A percentile compares a stretch with the other conserved stretches of the same genome.
Conservation (phyloP, 2,329 filamentous ascomycete species). For the Trichoderma sp. region DNA sequence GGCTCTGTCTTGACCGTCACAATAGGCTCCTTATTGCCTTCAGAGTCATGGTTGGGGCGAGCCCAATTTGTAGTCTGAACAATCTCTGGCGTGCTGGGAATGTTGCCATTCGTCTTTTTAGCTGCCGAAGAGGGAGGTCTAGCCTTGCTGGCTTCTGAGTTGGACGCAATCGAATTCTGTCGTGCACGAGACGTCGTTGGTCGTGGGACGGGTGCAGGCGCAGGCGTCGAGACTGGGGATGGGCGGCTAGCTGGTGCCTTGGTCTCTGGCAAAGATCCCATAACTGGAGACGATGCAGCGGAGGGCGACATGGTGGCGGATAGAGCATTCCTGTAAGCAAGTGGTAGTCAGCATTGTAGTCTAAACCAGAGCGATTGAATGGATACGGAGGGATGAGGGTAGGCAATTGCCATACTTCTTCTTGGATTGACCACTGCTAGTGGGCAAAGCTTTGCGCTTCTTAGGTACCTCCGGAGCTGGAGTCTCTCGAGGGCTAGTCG, state of each 20-base stretch:
- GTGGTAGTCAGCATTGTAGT: constrained; percentile 26
- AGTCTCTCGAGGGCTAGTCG: constrained; percentile 68
- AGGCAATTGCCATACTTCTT: constrained; percentile 65
- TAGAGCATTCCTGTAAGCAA: constrained; percentile 37
- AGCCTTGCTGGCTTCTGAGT: constrained; percentile 53
- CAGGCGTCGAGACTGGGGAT: constrained; percentile 61
- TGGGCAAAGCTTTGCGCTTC: constrained; percentile 66
- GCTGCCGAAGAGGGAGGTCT: constrained; percentile 62
- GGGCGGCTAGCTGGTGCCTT: constrained; percentile 51
- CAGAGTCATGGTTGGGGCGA: constrained; percentile 46
- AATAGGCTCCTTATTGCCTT: constrained; percentile 52
- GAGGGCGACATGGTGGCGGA: constrained; percentile 64
- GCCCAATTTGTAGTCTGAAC: constrained; percentile 36
- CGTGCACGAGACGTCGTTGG: constrained; percentile 71
- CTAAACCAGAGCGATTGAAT: neutral
- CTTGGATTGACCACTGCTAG: constrained; percentile 70
- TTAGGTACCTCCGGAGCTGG: constrained; percentile 70
- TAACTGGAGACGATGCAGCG: constrained; percentile 73
- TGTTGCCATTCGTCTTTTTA: constrained; percentile 61
- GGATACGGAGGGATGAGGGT: neutral
- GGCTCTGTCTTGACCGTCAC: constrained; percentile 38
- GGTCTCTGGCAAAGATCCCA: constrained; percentile 66
- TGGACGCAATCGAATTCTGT: constrained; percentile 71
- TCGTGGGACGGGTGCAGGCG: constrained; percentile 47
- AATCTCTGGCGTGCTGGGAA: constrained; percentile 42